Evolutionary conservation across 306 rosid genomes (phyloP), one percentile per base, ranked within the genome.

Genomic region (Sicyos edulis): DNA sequence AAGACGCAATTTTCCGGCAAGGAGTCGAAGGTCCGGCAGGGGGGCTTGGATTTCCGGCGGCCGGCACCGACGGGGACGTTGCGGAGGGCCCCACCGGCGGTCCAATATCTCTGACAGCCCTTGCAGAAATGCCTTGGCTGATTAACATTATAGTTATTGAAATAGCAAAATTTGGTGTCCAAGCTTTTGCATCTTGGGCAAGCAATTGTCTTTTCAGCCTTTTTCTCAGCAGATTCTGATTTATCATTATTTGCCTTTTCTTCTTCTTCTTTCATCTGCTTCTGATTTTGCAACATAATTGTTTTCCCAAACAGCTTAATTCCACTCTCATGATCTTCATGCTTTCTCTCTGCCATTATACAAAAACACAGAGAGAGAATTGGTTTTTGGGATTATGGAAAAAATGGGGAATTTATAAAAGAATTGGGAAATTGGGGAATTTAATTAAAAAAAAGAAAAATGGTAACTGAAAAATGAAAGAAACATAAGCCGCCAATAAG

Each of bases 141-240:
- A 71, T 92, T 92, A 22, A 92, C 95, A 78, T 92, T 92, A 80
- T 92, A 92, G 72, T 92, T 92, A 37, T 92, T 92, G 84, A 92
- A 92, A 76, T 92, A 92, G 63, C 97, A 92, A 76, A 92, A 92
- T 69, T 92, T 92, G n/a, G 98, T 92, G 73, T 92, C 96, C 87
- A 80, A 76, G 84, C 98, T 92, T 76, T 92, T 88, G 87, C 98
- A 92, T 79, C 98, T 88, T 0, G 98, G 98, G 37, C 98, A 92
- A 0, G 90, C 59, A 63, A 90, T 78, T 74, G 84, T 90, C 87
- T 90, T 88, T 3, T 88, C 96, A n/a, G 86, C 78, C 81, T 80
- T 90, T 73, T 85, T 87, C 69, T 68, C 84, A 65, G 50, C 73
- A 16, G 68, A 19, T 67, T 72, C 78, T 17, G 49, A 59, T 47